Evolutionary conservation across 2,329 filamentous ascomycete genomes (phyloP), one percentile per base, ranked within the genome.

Genomic region (Talaromyces sp.): DNA sequence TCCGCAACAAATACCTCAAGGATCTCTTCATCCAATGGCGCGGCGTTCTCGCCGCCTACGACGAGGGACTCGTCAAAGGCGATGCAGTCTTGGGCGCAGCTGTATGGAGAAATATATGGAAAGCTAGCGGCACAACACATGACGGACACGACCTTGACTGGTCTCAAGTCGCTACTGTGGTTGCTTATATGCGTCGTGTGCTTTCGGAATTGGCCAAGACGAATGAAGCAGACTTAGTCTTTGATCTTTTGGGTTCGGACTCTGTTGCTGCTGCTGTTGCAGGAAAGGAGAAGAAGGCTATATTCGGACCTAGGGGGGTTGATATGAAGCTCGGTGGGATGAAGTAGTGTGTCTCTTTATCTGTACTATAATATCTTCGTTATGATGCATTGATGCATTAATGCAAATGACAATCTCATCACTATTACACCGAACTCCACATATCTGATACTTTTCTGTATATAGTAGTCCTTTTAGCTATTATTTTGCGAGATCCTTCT

Each of bases 1-100:
- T 87, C 22, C 81, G 87, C 59, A 87, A 87, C 70, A 84, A 83
- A 68, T 87, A 88, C 69, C 78, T 89, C 59, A 97, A 97, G 78
- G 94, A 98, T 77, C 85, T 97, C 66, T 98, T 95, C 72, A 84
- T 93, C 66, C 93, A 97, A 79, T 99, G 94, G 92, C 89, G 95
- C 64, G 95, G 93, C 35, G 82, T 93, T 63, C 83, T 96, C 25
- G 85, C 93, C 8, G 91, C 92, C 1, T 81, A 83, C 71, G 79
- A 80, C 49, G 81, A 83, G 64, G 80, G 80, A 0, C 68, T 82
- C 56, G 73, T 78, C 22, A 80, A 80, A 64, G 79, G 81, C 2
- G 80, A 84, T 72, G 79, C 79, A 9, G 77, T 82, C 61, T 73
- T 83, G 54, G 78, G 76, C 4, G 80, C 90, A 49, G 95, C 95